Evolutionary conservation across 805 yeast genomes (phyloP).

Genomic region (Metschnikowia reukaufii): DNA sequence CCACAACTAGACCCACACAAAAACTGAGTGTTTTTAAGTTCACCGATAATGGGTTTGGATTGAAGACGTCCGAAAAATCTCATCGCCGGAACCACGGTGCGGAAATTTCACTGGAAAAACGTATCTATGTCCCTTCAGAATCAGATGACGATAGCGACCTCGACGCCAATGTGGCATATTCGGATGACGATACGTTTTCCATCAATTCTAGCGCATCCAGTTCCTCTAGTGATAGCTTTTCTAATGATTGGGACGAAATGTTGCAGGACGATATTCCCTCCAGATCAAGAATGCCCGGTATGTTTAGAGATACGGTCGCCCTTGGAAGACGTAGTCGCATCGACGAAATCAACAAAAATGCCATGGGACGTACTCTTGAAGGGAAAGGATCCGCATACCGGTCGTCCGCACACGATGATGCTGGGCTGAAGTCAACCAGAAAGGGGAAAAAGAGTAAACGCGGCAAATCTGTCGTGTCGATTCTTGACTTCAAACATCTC

Average conservation of each 20-base stretch:
- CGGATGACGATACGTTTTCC: constrained; percentile 14
- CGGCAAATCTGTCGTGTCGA: constrained; percentile 57
- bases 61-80: constrained; percentile 12
- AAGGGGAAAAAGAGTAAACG: constrained; percentile 24
- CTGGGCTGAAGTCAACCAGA: constrained; percentile 22
- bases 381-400: constrained; percentile 37
- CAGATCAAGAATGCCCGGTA: constrained; percentile 53
- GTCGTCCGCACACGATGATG: constrained; percentile 41
- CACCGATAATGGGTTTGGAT: constrained; percentile 52
- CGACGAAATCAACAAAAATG: constrained; percentile 25
- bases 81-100: neutral
- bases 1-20: constrained; percentile 41
- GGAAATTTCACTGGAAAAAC: neutral
- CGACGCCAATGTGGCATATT: constrained; percentile 8
- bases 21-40: constrained; percentile 46
- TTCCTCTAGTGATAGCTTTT: constrained; percentile 57
- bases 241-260: constrained; percentile 69
- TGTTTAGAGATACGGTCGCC: constrained; percentile 43
- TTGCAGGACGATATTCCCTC: constrained; percentile 55
- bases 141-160: neutral
- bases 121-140: constrained; percentile 2
- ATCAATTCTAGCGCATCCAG: constrained; percentile 18
- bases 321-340: constrained; percentile 33
- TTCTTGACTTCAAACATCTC: constrained; percentile 64
- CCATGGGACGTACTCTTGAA: constrained; percentile 38